Base-by-base conservation (phyloP, 225 moss, liverwort and hornwort species). In the Sphagnum contortum region DNA sequence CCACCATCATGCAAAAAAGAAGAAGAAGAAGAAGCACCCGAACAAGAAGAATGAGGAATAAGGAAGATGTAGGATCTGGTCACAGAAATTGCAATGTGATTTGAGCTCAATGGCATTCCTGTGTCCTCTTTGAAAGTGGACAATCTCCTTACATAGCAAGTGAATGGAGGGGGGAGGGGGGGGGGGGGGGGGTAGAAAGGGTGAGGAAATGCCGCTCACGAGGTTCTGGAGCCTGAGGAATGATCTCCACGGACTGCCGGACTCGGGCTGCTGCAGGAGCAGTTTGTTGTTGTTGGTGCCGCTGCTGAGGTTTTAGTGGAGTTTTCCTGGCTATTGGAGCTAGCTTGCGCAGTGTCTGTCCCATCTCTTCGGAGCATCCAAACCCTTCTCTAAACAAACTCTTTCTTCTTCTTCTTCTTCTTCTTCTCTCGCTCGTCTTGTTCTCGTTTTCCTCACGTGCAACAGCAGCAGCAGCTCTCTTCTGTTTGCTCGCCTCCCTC, bases 241-340 rank as follows among this genome's bases (percentile, higher is more conserved):
- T 80, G 63, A 89, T 79, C 71, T 94, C 89, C 46, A 74, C 81
- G 47, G 83, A 71, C 70, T 83, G 85, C 46, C 85, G 79, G 60
- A 73, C 56, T 13, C 79, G 65, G 47, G 73, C 66, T 44, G 77
- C 69, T 10, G 74, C 29, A 12, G 76, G 55, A 11, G 62, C 68
- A 63, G 57, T 67, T 9, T 69, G 47, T 3, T 76, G 58, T 45
- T 45, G 69, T 44, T 50, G 59, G 29, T 44, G 7, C 12, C 6
- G 45, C 60, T 63, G 48, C 48, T 47, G 7, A 8, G 72, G 65
- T 11, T 67, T 57, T 60, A 63, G 5, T 2, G 61, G 75, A 53
- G 64, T 49, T 61, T 70, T 66, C 53, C 76, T 50, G 7, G 69
- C 63, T 44, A 67, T 64, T 3, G 68, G 13, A 44, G 71, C 74